These are phyloP conservation scores for Boletus rubroflammeus DNA, from an alignment of 768 basidiomycete genomes.

Conservation along the genomic window DNA sequence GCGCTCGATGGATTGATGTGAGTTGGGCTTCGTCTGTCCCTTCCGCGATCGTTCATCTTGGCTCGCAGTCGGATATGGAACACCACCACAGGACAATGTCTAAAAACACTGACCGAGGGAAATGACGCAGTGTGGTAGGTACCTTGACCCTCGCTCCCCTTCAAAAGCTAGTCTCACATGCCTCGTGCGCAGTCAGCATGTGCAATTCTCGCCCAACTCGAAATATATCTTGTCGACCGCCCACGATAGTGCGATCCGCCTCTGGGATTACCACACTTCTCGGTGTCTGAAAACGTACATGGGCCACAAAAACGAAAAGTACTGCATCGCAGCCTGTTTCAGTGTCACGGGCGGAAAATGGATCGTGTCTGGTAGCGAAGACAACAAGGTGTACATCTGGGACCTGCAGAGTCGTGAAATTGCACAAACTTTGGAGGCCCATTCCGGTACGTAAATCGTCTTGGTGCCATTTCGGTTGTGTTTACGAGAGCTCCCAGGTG, in stretches of 20 bases:
- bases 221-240: conserved; percentile 93
- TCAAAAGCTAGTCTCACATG: neutral
- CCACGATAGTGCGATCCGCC: conserved; percentile 86
- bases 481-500: conserved; percentile 29
- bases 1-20: conserved; percentile 93
- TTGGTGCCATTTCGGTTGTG: neutral
- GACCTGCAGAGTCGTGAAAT: conserved; percentile 86
- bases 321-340: conserved; percentile 81
- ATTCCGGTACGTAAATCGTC: conserved; percentile 48
- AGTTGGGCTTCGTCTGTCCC: conserved; percentile 28
- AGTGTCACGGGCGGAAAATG: conserved; percentile 83
- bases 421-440: conserved; percentile 75
- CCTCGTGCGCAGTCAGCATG: conserved; percentile 61
- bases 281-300: conserved; percentile 87
- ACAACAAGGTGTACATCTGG: conserved; percentile 87
- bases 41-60: neutral
- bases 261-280: conserved; percentile 94
- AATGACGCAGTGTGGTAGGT: conserved; percentile 76
- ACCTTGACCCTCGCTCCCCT: neutral
- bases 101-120: conserved; percentile 93
- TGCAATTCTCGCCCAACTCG: conserved; percentile 93
- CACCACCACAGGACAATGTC: conserved; percentile 85
- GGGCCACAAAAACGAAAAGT: conserved; percentile 80
- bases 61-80: conserved; percentile 88
- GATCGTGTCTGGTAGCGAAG: conserved; percentile 91